Evolutionary conservation across 1,139 yeast species (phyloP).

Genomic region (Scheffersomyces segobiensis): DNA sequence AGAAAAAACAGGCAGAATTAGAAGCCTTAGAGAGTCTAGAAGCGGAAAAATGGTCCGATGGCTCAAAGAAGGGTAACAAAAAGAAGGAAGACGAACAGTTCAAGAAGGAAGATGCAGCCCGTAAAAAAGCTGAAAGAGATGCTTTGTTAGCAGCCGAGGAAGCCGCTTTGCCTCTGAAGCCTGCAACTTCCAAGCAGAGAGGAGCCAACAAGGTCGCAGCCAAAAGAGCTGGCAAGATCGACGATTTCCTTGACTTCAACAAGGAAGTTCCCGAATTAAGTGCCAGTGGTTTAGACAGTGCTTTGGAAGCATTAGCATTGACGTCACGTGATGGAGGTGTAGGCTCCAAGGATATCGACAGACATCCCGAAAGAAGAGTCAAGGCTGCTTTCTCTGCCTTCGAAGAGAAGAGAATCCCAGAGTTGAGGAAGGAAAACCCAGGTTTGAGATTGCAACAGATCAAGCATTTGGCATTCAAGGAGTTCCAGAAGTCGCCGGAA

Average conservation of each 20-base stretch:
- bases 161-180: constrained; percentile 59
- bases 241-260: constrained; percentile 58
- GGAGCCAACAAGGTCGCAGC: constrained; percentile 74
- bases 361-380: constrained; percentile 87
- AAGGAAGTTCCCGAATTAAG: constrained; percentile 53
- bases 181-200: constrained; percentile 54
- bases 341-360: constrained; percentile 65
- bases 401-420: constrained; percentile 74
- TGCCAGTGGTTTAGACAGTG: constrained; percentile 78
- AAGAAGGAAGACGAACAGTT: constrained; percentile 67
- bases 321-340: constrained; percentile 58
- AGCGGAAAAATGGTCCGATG: constrained; percentile 69
- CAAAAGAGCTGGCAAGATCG: constrained; percentile 63
- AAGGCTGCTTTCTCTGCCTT: constrained; percentile 77
- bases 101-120: constrained; percentile 63
- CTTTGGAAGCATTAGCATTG: constrained; percentile 74
- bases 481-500: constrained; percentile 77
- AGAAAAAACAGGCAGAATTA: constrained; percentile 56
- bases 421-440: constrained; percentile 71
- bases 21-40: constrained; percentile 54
- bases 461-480: constrained; percentile 73
- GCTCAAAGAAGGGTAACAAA: constrained; percentile 67
- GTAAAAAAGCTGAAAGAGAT: constrained; percentile 66
- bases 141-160: constrained; percentile 64
- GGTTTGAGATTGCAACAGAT: constrained; percentile 80